Percentiles rank a stretch among this genome's conserved stretches.
These are phyloP conservation scores for Adenanthera pavonina DNA, from an alignment of 306 rosid genomes.

Conservation along the genomic window DNA sequence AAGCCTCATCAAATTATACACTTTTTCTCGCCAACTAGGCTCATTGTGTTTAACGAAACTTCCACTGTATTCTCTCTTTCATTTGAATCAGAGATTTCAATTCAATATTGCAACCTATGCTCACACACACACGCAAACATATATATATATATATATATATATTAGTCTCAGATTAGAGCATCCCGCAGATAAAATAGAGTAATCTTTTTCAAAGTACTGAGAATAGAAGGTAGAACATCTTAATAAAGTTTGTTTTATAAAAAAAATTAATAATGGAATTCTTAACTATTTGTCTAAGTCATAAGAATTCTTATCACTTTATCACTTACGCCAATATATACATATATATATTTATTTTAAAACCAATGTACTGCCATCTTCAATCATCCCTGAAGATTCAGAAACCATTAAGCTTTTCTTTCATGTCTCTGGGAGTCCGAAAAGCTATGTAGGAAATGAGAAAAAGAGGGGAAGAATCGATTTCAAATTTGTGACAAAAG, in stretches of 20 bases:
- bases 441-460: background rate
- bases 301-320: too few species aligned
- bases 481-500: slow-evolving; percentile 36
- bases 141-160: too few species aligned
- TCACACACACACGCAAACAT: too few species aligned
- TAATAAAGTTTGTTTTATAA: too few species aligned
- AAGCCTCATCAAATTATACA: slow-evolving; percentile 33
- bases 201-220: too few species aligned
- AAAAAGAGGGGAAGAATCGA: slow-evolving; percentile 32
- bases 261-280: too few species aligned
- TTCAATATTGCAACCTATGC: background rate
- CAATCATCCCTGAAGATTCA: background rate
- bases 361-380: background rate
- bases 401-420: slow-evolving; percentile 21
- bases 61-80: background rate
- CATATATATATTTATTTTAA: background rate
- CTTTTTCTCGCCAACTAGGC: slow-evolving; percentile 19
- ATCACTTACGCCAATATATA: too few species aligned
- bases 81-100: slow-evolving; percentile 45
- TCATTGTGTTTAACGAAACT: slow-evolving; percentile 39
- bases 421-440: too few species aligned
- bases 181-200: too few species aligned
- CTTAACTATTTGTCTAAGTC: too few species aligned
- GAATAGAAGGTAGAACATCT: too few species aligned
- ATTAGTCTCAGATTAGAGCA: too few species aligned